Evolutionary conservation across 257 asterid genomes (phyloP), one percentile per base, ranked within the genome.

Genomic region (Linaria vulgaris): DNA sequence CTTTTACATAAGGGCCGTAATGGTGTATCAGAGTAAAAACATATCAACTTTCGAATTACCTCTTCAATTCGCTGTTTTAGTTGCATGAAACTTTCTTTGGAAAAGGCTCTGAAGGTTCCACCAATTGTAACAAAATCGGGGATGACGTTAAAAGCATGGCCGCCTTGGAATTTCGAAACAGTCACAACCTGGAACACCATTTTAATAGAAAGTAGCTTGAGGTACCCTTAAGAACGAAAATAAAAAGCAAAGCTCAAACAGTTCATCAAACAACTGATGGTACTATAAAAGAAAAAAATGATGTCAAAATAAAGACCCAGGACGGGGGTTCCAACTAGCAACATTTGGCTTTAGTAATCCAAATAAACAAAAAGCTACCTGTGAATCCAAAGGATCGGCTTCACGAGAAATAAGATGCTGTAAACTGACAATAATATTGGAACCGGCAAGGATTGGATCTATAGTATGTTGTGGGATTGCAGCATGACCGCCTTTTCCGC

Each of bases 391-490:
- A 19, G 95, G 95, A 80, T 87, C 90, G 43, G 92, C 78, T 76
- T 84, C 88, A n/a, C 95, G 80, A 5, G 95, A 87, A 64, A 84
- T 80, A 46, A 87, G 82, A 41, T 80, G 88, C 76, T 87, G 95
- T 60, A 87, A 77, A 47, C 81, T 84, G 56, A 84, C 63, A 62
- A 87, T 54, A 24, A 80, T 72, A 52, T 68, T 78, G 12, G 95
- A 82, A 65, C 78, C 63, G 56, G 92, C 90, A 59, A 84, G 17
- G 19, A 87, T 79, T 3, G 90, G 95, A 73, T 87, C 92, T 12
- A 78, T 70, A 19, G 88, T 37, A 3, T 72, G 74, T 52, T 87
- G 95, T 4, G 95, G 95, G 68, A 80, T 50, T 17, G 90, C 92
- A 1, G 86, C 92, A 72, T 87, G 92, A 41, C 95, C 92, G 7